phyloP scores from a whole-genome alignment of 768 basidiomycete genomes.

The Sarcodon aspratus region DNA sequence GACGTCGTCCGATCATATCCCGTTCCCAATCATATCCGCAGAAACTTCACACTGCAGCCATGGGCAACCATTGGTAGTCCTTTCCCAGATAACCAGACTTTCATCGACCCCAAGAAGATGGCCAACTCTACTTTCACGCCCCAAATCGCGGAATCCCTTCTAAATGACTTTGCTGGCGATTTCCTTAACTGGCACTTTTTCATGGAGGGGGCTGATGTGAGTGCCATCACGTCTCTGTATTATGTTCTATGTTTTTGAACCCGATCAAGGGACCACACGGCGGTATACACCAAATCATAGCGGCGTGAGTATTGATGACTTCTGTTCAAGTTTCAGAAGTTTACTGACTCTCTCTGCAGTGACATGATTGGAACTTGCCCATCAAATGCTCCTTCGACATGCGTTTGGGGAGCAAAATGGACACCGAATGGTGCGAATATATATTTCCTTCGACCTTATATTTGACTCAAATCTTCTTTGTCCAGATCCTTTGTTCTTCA shows the following conservation, averaged over 20 bases:
- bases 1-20: slow-evolving; percentile 19
- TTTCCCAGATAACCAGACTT: slow-evolving; percentile 3
- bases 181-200: slow-evolving; percentile 19
- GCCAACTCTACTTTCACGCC: slow-evolving; percentile 18
- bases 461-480: no score
- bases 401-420: background rate
- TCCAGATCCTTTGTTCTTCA: background rate
- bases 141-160: slow-evolving; percentile 11
- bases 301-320: slow-evolving; percentile 4
- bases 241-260: background rate
- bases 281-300: slow-evolving; percentile 19
- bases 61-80: slow-evolving; percentile 3
- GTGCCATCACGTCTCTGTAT: background rate
- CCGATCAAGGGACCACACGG: slow-evolving; percentile 20
- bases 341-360: background rate
- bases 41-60: slow-evolving; percentile 23
- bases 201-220: slow-evolving; percentile 18
- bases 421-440: background rate
- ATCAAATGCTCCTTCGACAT: background rate
- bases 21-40: slow-evolving; percentile 18
- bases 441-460: no score
- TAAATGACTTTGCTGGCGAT: slow-evolving; percentile 18
- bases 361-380: background rate
- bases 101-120: slow-evolving; percentile 9
- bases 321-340: no score